Evolutionary conservation across 139 green algal genomes (phyloP), one percentile per base, ranked within the genome.

Genomic region (Chlamydomonas sp.): DNA sequence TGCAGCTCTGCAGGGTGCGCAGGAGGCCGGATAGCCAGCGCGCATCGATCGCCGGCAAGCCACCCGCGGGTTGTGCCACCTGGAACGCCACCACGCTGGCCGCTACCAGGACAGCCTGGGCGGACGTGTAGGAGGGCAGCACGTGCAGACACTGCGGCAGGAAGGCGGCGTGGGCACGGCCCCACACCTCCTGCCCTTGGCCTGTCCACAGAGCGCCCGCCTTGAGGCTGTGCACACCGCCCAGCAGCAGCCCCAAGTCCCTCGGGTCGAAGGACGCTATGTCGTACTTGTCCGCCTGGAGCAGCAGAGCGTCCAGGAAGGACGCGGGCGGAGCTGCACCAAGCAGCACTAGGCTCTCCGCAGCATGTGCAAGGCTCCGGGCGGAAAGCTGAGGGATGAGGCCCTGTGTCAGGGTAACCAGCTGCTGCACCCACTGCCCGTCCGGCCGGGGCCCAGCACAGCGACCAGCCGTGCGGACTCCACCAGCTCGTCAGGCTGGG

Each of bases 211-310:
- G 68, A 4, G 68, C 20, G 60, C 2, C 31, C n/a, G 18, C 20
- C 58, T 5, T 12, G 20, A 86, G 59, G 69, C 59, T 59, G 3
- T 86, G 81, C 15, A 31, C 81, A 9, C 68, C 67, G 1, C 81
- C 81, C 59, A 86, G 68, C 69, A 86, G 81, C 81, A 86, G 68
- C 59, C 81, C 81, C 69, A 78, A 60, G 5, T 59, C 64, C 59
- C 17, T 49, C 5, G 63, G 63, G 31, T 71, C 79, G 7, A n/a
- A 84, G 0, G 16, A 18, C 9, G 18, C 2, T 18, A 57, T 16
- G 20, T n/a, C 17, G 31, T 61, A 8, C 62, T 18, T 62, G 14
- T 57, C 66, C 3, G 68, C 80, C 7, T 58, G 5, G 16, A 59
- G 8, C 14, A 85, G 67, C 67, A 85, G 67, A 5, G 17, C 14